Evolutionary conservation across 306 rosid genomes (phyloP), one percentile per base, ranked within the genome.

Genomic region (Cucurbita maxima): DNA sequence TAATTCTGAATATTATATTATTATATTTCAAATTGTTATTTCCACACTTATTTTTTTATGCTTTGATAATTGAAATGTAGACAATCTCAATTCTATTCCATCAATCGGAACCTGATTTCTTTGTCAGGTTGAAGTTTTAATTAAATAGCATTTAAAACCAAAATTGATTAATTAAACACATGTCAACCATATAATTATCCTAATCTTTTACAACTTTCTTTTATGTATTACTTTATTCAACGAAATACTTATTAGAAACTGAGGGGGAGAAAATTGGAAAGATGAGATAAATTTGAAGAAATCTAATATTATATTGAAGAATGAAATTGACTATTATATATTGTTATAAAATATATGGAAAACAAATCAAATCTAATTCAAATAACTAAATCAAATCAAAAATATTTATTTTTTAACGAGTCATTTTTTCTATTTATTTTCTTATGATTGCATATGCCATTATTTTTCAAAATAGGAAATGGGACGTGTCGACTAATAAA

Each of bases 261-360:
- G 0, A 30, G 3, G 2, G 3, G 2, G 3, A 30, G 0, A 2
- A 30, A 30, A 30, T 0, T 3, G 34, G 0, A 25, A 30, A 30
- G 34, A 30, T 25, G 1, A 25, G 30, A 25, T 1, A 2, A 25
- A 25, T 25, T 0, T 0, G 47, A 6, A 43, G 0, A 43, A 43
- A 43, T 43, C 47, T 43, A 11, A 0, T 0, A 1, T 43, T 6
- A 5, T 6, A 43, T 43, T 43, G 1, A 6, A 43, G 47, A 43
- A 43, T 43, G 47, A 43, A 43, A 43, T 43, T 43, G 47, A 6
- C 47, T 5, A 43, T 43, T 43, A 43, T 6, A 43, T 43, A 43
- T 0, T 0, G 0, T 43, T 43, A 6, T 10, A 43, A 10, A 43
- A 43, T 43, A 43, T 0, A 6, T 43, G 1, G 22, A 22, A 22